phyloP scores from a whole-genome alignment of 495 filamentous ascomycete species.

The Xylaria nigripes region DNA sequence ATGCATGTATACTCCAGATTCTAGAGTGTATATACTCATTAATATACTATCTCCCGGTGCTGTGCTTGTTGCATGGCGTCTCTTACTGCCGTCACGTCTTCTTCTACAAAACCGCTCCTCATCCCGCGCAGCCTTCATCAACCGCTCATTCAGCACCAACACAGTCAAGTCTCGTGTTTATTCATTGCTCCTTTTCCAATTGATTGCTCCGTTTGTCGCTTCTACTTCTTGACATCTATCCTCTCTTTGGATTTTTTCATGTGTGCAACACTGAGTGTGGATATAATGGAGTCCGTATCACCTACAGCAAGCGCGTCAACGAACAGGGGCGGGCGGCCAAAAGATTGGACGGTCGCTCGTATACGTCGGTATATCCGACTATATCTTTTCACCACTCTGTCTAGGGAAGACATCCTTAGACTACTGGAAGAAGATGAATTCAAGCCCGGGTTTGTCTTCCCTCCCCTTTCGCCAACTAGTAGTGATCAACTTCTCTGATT shows the following conservation, averaged over 20 bases:
- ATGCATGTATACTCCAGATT: not conserved
- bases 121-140: not conserved
- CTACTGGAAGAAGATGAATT: slow-evolving; percentile 37
- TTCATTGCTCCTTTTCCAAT: not conserved
- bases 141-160: not conserved
- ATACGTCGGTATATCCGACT: slow-evolving; percentile 38
- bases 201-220: not conserved
- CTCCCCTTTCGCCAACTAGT: not conserved
- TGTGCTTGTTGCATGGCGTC: not conserved
- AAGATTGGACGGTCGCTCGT: slow-evolving; percentile 37
- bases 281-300: slow-evolving; percentile 22
- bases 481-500: slow-evolving; percentile 8
- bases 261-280: not conserved
- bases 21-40: not conserved
- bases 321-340: slow-evolving; percentile 35
- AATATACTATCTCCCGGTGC: not conserved
- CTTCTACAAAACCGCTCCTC: not conserved
- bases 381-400: slow-evolving; percentile 38
- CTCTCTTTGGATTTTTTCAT: not conserved
- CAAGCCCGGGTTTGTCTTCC: slow-evolving; percentile 29
- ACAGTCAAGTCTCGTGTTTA: not conserved
- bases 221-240: not conserved
- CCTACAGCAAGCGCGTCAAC: slow-evolving; percentile 25
- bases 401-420: slow-evolving; percentile 37
- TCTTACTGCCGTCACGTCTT: not conserved